Evolutionary conservation across 1,139 yeast genomes (phyloP).

Genomic region (Blastobotrys indianensis): DNA sequence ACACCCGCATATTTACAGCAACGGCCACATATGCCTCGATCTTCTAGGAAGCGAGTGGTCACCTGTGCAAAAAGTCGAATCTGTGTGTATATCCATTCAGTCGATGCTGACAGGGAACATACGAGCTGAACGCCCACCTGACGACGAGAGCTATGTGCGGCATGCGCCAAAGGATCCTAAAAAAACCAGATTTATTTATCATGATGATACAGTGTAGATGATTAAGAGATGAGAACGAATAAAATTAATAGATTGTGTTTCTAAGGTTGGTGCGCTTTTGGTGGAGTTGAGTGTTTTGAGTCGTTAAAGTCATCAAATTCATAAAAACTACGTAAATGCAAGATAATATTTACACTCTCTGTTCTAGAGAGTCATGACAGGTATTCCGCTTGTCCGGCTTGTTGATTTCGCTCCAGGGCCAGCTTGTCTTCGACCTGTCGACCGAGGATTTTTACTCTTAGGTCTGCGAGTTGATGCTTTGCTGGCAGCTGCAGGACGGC

Average conservation of each 20-base stretch:
- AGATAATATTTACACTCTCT: no score
- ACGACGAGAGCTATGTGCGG: conserved; percentile 44
- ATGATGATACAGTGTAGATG: conserved; percentile 46
- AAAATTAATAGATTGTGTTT: neutral
- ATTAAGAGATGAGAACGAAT: neutral
- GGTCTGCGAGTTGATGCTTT: neutral
- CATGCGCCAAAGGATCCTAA: conserved; percentile 57
- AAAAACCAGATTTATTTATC: conserved; percentile 35
- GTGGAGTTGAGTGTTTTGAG: no score
- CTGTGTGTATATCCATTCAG: conserved; percentile 55
- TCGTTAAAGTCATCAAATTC: no score
- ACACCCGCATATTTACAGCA: conserved; percentile 69
- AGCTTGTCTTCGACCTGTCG: no score
- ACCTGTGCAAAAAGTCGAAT: conserved; percentile 56
- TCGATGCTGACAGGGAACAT: conserved; percentile 55
- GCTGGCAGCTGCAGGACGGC: no score
- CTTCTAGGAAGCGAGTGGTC: conserved; percentile 64
- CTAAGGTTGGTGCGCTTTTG: neutral
- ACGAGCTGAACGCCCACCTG: conserved; percentile 44
- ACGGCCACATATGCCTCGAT: conserved; percentile 62
- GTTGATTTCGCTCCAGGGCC: no score
- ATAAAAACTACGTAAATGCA: no score
- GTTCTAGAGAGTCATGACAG: no score
- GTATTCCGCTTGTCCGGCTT: no score
- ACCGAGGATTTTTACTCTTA: neutral